phyloP scores from a whole-genome alignment of 495 filamentous ascomycete species.

The Pseudomonodictys pantanalensis region DNA sequence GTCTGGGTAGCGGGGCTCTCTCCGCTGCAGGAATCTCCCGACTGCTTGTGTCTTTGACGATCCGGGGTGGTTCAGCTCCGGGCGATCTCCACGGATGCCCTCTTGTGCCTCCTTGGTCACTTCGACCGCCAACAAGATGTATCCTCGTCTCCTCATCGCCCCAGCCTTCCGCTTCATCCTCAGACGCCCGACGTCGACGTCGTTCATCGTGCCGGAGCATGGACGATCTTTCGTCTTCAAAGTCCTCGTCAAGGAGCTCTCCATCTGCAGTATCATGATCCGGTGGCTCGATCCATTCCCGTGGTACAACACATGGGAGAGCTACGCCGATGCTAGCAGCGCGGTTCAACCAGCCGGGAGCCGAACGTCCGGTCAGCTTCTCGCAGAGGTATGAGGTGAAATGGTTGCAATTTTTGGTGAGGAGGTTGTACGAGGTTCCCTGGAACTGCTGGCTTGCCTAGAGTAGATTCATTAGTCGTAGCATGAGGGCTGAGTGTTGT shows the following conservation, averaged over 20 bases:
- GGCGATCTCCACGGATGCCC: constrained; percentile 33
- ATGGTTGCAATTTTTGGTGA: constrained; percentile 80
- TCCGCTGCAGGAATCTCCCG: constrained; percentile 45
- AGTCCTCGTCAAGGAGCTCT: constrained; percentile 55
- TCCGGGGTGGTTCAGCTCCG: constrained; percentile 24
- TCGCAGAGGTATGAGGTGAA: constrained; percentile 70
- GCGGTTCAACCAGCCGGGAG: constrained; percentile 72
- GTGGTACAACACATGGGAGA: constrained; percentile 73
- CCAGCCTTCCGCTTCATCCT: constrained; percentile 34
- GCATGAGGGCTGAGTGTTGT: background rate
- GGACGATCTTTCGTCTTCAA: constrained; percentile 52
- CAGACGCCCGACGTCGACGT: constrained; percentile 30
- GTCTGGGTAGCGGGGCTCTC: constrained; percentile 42
- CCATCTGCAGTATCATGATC: constrained; percentile 70
- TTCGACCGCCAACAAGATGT: constrained; percentile 23
- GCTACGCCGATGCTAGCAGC: constrained; percentile 73
- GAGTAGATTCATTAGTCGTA: background rate
- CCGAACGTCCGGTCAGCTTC: constrained; percentile 59
- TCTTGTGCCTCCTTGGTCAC: constrained; percentile 34
- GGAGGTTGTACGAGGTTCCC: constrained; percentile 69
- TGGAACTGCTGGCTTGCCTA: constrained; percentile 61
- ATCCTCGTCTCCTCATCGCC: constrained; percentile 37
- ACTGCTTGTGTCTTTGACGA: constrained; percentile 41
- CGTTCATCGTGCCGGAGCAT: constrained; percentile 49
- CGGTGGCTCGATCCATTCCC: constrained; percentile 73